phyloP scores from a whole-genome alignment of 139 green algal species.

The Closterium sp. region DNA sequence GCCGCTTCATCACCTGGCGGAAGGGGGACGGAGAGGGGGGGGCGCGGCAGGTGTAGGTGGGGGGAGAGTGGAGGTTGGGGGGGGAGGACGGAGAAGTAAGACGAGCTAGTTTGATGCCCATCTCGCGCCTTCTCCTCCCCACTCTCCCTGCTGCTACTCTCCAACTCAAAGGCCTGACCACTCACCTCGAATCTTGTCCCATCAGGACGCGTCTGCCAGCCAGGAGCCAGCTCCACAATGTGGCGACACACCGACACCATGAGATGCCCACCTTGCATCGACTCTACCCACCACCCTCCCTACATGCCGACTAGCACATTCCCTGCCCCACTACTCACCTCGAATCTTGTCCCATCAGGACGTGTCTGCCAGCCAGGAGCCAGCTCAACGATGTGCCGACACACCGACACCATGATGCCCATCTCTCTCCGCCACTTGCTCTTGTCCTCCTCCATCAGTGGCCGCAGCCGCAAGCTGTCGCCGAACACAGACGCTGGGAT shows the following conservation, averaged over 20 bases:
- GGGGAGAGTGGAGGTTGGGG: neutral
- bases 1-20: neutral
- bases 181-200: neutral
- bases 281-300: too few relatives aligned
- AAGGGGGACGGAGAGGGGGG: too few relatives aligned
- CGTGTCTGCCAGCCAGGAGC: neutral
- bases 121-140: too few relatives aligned
- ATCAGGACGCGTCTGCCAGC: neutral
- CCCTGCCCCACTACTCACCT: neutral
- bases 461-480: neutral
- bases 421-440: neutral
- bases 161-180: too few relatives aligned
- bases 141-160: neutral
- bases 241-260: neutral
- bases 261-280: neutral
- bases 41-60: too few relatives aligned
- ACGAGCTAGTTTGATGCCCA: too few relatives aligned
- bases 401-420: neutral
- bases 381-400: neutral
- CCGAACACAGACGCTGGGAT: neutral
- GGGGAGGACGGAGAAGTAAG: too few relatives aligned
- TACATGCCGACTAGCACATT: too few relatives aligned
- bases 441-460: neutral
- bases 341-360: neutral
- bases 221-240: neutral